A percentile compares a stretch with the other conserved stretches of the same genome.
Conservation (phyloP, 2,329 filamentous ascomycete genomes). For the Fusarium tuaranense region DNA sequence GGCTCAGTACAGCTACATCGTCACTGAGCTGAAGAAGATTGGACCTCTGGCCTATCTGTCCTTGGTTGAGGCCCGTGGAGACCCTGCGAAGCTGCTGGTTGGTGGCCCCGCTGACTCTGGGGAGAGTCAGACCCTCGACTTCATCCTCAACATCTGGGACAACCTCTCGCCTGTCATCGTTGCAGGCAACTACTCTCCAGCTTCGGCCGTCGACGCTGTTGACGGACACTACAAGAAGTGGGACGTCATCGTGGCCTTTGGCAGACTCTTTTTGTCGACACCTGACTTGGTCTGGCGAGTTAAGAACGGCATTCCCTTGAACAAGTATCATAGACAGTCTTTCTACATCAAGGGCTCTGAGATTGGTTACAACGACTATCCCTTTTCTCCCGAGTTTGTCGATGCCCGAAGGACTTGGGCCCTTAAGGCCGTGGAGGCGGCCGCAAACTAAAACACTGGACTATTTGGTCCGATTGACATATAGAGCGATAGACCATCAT, state of each 20-base stretch:
- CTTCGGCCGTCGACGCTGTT: constrained; percentile 27
- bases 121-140: constrained; percentile 44
- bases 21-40: constrained; percentile 43
- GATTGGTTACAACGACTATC: constrained; percentile 38
- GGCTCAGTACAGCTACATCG: constrained; percentile 40
- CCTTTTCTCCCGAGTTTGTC: constrained; percentile 26
- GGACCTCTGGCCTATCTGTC: constrained; percentile 47
- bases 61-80: constrained; percentile 44
- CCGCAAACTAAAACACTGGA: constrained; percentile 8
- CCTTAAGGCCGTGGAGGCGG: constrained; percentile 1
- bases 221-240: constrained; percentile 44
- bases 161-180: constrained; percentile 46
- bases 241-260: constrained; percentile 47
- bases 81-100: constrained; percentile 23
- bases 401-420: constrained; percentile 22
- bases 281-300: constrained; percentile 45
- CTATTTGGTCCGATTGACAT: not conserved
- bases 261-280: constrained; percentile 44
- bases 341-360: constrained; percentile 40
- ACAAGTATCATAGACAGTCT: constrained; percentile 40
- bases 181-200: constrained; percentile 41
- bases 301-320: constrained; percentile 38
- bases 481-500: not conserved
- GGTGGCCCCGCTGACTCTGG: constrained; percentile 49
- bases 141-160: constrained; percentile 46